Evolutionary conservation across 2,329 filamentous ascomycete species (phyloP).

Genomic region (Neofusicoccum cordaticola): DNA sequence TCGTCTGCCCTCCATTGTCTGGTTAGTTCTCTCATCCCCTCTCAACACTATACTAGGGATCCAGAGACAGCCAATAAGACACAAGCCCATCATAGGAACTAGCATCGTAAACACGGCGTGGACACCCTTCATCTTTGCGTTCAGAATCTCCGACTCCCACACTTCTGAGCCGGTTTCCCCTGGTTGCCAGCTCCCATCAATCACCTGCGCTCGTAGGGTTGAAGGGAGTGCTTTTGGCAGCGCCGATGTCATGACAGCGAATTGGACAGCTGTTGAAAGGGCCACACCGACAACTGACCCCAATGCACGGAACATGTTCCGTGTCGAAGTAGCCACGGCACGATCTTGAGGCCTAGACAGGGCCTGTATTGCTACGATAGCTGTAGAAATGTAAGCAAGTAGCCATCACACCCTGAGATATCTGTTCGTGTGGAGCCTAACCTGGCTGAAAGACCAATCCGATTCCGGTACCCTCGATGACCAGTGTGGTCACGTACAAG

Average conservation of each 20-base stretch:
- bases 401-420: too few relatives aligned
- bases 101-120: slow-evolving; percentile 26
- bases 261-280: slow-evolving; percentile 4
- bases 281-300: slow-evolving; percentile 26
- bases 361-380: slow-evolving; percentile 29
- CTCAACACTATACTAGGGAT: not conserved
- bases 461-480: slow-evolving; percentile 29
- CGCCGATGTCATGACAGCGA: slow-evolving; percentile 12
- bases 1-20: too few relatives aligned
- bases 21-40: not conserved
- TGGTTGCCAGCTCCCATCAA: slow-evolving; percentile 21
- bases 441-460: slow-evolving; percentile 29
- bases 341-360: slow-evolving; percentile 23
- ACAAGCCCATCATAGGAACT: slow-evolving; percentile 27
- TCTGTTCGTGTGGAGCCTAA: not conserved
- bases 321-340: slow-evolving; percentile 28
- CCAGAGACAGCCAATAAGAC: not conserved
- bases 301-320: slow-evolving; percentile 29
- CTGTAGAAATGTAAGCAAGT: slow-evolving; percentile 16
- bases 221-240: not conserved
- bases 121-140: slow-evolving; percentile 26
- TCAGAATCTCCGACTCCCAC: slow-evolving; percentile 21
- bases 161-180: slow-evolving; percentile 15
- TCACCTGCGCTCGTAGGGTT: slow-evolving; percentile 19
- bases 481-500: slow-evolving; percentile 23